These are phyloP conservation scores for Mollisia scopiformis DNA, from an alignment of 2,329 filamentous ascomycete genomes.

Conservation along the genomic window DNA sequence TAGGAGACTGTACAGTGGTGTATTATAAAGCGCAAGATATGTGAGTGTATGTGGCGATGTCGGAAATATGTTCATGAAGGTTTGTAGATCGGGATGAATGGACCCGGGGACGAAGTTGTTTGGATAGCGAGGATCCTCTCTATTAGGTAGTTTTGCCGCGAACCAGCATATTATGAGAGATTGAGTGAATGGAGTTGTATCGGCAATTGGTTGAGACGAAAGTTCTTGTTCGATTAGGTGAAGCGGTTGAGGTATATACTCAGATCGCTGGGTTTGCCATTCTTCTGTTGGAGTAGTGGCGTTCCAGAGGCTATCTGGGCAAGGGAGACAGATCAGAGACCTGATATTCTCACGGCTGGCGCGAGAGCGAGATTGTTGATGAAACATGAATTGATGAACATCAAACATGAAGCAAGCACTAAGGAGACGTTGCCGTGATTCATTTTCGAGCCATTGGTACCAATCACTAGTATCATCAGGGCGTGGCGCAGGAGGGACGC, in stretches of 20 bases:
- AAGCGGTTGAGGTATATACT: slow-evolving; percentile 16
- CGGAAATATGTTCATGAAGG: slow-evolving; percentile 44
- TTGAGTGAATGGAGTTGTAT: slow-evolving; percentile 26
- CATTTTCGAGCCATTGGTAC: slow-evolving; percentile 55
- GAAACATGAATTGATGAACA: slow-evolving; percentile 56
- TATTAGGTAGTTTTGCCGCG: slow-evolving; percentile 29
- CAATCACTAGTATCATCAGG: slow-evolving; percentile 39
- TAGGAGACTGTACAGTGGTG: slow-evolving; percentile 59
- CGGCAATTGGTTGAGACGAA: slow-evolving; percentile 10
- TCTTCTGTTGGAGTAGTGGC: slow-evolving; percentile 45
- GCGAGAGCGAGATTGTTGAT: slow-evolving; percentile 45
- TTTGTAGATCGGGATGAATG: slow-evolving; percentile 16
- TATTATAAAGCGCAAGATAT: slow-evolving; percentile 60
- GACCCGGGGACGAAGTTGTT: slow-evolving; percentile 18
- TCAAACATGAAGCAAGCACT: slow-evolving; percentile 60
- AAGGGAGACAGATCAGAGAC: slow-evolving; percentile 26
- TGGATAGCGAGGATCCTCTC: slow-evolving; percentile 36
- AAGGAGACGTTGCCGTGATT: slow-evolving; percentile 57
- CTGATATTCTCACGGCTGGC: slow-evolving; percentile 14
- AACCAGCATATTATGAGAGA: slow-evolving; percentile 31
- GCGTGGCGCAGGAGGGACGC: slow-evolving; percentile 1
- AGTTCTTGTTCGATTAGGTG: slow-evolving; percentile 20
- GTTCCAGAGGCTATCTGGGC: slow-evolving; percentile 52
- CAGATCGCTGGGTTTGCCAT: slow-evolving; percentile 44
- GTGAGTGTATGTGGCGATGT: slow-evolving; percentile 50